Evolutionary conservation across 257 asterid species (phyloP).

Genomic region (Nemophila menziesii): DNA sequence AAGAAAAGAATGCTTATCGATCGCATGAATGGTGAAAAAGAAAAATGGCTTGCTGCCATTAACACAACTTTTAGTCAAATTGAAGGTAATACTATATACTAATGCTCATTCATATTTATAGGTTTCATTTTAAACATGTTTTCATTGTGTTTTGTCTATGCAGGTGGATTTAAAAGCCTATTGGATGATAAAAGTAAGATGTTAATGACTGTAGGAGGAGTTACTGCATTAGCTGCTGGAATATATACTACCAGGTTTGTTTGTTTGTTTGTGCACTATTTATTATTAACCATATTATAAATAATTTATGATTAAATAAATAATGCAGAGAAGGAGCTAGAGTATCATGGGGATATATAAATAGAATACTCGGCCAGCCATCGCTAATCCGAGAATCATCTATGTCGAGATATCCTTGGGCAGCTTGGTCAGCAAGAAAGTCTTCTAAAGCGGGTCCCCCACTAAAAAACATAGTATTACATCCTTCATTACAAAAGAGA

Average conservation of each 20-base stretch:
- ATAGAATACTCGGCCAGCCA: constrained; percentile 96
- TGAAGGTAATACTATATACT: no score
- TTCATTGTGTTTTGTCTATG: constrained; percentile 9
- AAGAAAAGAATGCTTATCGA: constrained; percentile 81
- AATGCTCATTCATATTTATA: no score
- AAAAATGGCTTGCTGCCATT: constrained; percentile 99
- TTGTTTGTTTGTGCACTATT: neutral
- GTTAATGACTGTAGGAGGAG: constrained; percentile 91
- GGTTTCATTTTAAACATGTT: neutral
- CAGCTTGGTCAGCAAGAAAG: constrained; percentile 29
- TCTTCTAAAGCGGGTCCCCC: constrained; percentile 54
- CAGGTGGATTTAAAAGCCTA: constrained; percentile 73
- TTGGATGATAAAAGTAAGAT: constrained; percentile 80
- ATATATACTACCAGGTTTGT: constrained; percentile 85
- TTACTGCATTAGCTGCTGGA: constrained; percentile 97
- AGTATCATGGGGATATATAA: constrained; percentile 89
- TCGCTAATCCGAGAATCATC: constrained; percentile 98
- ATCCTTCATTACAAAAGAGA: constrained; percentile 81
- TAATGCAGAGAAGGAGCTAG: constrained; percentile 94
- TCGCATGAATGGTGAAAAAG: constrained; percentile 73
- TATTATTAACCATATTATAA: no score
- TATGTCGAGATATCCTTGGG: constrained; percentile 75
- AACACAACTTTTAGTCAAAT: constrained; percentile 85
- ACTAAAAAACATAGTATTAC: constrained; percentile 60
- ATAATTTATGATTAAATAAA: no score